These are phyloP conservation scores for Blastocystis hominis DNA, from an alignment of 352 stramenopile genomes.

Conservation along the genomic window DNA sequence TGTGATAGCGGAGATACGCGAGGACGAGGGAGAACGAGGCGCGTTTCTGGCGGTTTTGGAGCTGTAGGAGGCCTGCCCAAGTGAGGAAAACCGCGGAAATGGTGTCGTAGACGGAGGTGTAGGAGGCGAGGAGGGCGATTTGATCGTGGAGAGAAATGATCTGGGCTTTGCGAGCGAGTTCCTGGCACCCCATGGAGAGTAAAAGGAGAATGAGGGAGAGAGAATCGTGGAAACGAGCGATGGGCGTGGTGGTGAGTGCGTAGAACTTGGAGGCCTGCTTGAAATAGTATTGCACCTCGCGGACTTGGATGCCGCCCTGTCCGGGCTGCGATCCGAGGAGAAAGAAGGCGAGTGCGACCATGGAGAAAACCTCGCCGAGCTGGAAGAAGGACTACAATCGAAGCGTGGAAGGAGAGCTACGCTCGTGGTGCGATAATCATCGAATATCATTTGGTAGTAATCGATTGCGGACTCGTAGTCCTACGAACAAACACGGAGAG, in stretches of 20 bases:
- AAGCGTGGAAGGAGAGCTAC: not conserved
- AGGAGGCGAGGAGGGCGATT: not conserved
- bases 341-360: not conserved
- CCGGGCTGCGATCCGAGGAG: not conserved
- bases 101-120: not conserved
- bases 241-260: not conserved
- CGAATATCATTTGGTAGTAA: conserved; percentile 24
- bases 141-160: not conserved
- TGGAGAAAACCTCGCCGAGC: not conserved
- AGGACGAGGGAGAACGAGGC: not conserved
- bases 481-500: not conserved
- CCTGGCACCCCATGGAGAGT: not conserved
- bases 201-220: not conserved
- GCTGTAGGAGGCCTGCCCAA: not conserved
- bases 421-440: conserved; percentile 1
- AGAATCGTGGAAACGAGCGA: not conserved
- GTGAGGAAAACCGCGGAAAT: not conserved
- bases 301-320: not conserved
- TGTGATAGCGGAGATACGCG: not conserved
- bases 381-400: conserved; percentile 9
- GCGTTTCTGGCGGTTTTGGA: not conserved
- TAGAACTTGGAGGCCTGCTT: not conserved
- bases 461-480: conserved; percentile 28
- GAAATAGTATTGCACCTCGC: conserved; percentile 4
- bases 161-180: not conserved